Evolutionary conservation across 768 basidiomycete genomes (phyloP), one percentile per base, ranked within the genome.

Genomic region (Lentinus tigrinus): DNA sequence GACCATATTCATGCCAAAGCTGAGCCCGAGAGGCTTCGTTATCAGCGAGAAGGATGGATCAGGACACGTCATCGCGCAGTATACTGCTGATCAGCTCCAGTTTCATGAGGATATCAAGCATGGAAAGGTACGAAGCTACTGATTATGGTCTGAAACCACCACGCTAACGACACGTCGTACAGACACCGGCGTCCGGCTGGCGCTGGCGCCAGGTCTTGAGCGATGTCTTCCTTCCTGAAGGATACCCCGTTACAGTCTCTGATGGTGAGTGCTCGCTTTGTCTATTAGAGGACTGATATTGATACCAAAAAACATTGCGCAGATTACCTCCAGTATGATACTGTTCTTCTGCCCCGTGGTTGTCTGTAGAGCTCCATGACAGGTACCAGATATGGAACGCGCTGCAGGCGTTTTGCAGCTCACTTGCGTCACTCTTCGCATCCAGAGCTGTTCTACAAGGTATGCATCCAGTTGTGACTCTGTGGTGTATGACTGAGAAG

Each of bases 381-480:
- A 88, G 86, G 58, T 89, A 87, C 63, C 87, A 89, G 66, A 72
- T 84, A 14, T 77, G 82, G 62, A 88, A 89, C 61, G 83, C 83
- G 0, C 54, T 86, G 4, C 88, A 89, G 69, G 84, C 86, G 3
- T 88, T 87, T 61, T 88, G 85, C 65, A 88, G 82, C 64, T 85
- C 87, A 0, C 70, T 89, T 2, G 81, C 86, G 0, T 77, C 83
- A 0, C 72, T 89, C 26, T 65, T 89, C 19, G 83, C 88, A 0
- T 87, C 87, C 7, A 75, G 87, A 61, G 87, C 87, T 16, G 79
- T 85, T 3, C 72, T 90, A 6, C 84, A 89, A 78, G 87, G 87
- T 85, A 47, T 31, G 42, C 56, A 9, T 19, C 4, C 23, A 6
- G 19, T 52, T 28, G 10, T 53, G 1, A 9, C 44, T 3, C 14